These are phyloP conservation scores for Lodderomyces pseudojiufengensis DNA, from an alignment of 1,139 yeast genomes.

Conservation along the genomic window DNA sequence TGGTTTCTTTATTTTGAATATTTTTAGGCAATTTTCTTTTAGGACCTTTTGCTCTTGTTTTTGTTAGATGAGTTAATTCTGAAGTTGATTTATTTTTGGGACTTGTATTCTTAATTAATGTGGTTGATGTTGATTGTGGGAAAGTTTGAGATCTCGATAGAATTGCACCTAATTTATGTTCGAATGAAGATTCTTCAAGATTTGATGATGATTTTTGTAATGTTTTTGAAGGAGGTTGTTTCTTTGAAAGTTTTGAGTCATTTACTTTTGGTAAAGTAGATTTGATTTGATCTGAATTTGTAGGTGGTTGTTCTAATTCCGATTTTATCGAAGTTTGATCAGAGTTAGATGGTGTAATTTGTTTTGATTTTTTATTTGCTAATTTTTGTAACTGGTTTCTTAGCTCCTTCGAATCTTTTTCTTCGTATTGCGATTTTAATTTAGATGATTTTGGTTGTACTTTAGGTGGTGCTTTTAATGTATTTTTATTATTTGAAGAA, in stretches of 20 bases:
- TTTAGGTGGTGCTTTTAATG: conserved; percentile 12
- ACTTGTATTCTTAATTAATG: background rate
- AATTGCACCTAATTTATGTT: conserved; percentile 11
- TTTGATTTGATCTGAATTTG: no score
- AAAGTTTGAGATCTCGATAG: conserved; percentile 11
- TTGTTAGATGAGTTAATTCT: conserved; percentile 54
- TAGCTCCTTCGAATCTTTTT: conserved; percentile 22
- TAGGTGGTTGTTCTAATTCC: no score
- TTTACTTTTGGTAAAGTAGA: conserved; percentile 3
- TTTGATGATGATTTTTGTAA: conserved; percentile 1
- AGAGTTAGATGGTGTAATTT: background rate
- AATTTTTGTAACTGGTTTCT: conserved; percentile 21
- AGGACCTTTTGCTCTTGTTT: conserved; percentile 70
- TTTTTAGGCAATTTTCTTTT: conserved; percentile 61
- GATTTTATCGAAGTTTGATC: no score
- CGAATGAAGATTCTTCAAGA: conserved; percentile 10
- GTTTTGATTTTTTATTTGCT: conserved; percentile 6
- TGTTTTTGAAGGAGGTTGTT: conserved; percentile 3
- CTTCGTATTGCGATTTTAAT: conserved; percentile 15
- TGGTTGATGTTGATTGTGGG: conserved; percentile 4
- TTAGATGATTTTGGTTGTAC: conserved; percentile 2
- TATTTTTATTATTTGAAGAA: conserved; percentile 3
- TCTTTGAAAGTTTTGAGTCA: conserved; percentile 2
- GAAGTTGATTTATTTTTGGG: background rate
- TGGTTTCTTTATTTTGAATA: conserved; percentile 6